phyloP scores from a whole-genome alignment of 352 stramenopile genomes.

The Phytophthora sp. region DNA sequence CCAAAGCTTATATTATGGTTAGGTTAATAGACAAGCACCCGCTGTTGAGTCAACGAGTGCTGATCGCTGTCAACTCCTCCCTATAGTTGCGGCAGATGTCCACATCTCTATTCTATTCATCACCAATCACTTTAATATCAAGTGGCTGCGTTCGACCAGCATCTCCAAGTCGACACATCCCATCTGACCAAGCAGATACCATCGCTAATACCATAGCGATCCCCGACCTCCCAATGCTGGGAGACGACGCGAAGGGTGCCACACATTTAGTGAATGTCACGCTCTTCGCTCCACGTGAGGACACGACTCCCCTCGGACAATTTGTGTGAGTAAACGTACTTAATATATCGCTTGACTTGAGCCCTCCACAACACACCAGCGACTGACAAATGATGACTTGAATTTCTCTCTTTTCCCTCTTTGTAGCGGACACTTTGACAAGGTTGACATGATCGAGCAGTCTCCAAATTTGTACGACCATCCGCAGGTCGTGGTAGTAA shows the following conservation, averaged over 20 bases:
- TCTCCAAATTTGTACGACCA: slow-evolving; percentile 34
- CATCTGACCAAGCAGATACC: slow-evolving; percentile 27
- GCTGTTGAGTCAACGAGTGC: too few species aligned
- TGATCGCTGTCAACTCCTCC: slow-evolving; percentile 7
- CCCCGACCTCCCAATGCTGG: slow-evolving; percentile 24
- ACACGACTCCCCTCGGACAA: background rate
- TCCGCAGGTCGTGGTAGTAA: slow-evolving; percentile 14
- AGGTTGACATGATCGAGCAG: slow-evolving; percentile 47
- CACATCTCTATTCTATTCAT: too few species aligned
- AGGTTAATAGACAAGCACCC: too few species aligned
- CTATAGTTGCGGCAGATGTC: slow-evolving; percentile 19
- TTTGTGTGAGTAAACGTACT: slow-evolving; percentile 7
- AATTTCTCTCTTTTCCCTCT: background rate
- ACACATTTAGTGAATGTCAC: slow-evolving; percentile 13
- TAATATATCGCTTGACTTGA: too few species aligned
- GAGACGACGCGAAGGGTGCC: slow-evolving; percentile 5
- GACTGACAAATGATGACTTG: background rate
- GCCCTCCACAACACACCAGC: too few species aligned
- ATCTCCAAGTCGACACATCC: slow-evolving; percentile 3
- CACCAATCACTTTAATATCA: too few species aligned
- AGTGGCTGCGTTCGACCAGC: too few species aligned
- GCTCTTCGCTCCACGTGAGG: slow-evolving; percentile 14
- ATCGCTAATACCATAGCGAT: slow-evolving; percentile 27
- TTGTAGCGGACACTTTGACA: slow-evolving; percentile 28
- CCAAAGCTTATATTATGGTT: too few species aligned